phyloP scores from a whole-genome alignment of 2,329 filamentous ascomycete species.

The Ceratocystis colombiana region DNA sequence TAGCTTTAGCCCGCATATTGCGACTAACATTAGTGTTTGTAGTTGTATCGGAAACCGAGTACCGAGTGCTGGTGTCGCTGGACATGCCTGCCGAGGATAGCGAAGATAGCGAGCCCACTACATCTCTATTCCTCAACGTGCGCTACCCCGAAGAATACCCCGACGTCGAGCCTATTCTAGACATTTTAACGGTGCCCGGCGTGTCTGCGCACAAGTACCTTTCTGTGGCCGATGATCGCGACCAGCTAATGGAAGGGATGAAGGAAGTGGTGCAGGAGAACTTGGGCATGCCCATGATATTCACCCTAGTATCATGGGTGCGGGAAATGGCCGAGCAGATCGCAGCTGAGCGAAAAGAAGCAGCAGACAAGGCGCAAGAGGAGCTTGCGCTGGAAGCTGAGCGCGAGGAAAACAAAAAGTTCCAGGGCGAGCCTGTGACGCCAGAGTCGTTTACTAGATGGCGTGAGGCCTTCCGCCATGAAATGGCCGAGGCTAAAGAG shows the following conservation, averaged over 20 bases:
- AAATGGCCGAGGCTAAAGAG: constrained; percentile 65
- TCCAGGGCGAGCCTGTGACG: constrained; percentile 84
- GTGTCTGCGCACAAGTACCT: constrained; percentile 59
- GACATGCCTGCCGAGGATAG: constrained; percentile 61
- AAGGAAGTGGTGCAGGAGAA: constrained; percentile 77
- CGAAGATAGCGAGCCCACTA: constrained; percentile 51
- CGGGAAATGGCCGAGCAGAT: constrained; percentile 88
- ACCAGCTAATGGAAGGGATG: constrained; percentile 59
- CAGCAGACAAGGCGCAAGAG: constrained; percentile 47
- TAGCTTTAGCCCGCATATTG: background rate
- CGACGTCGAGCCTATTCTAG: constrained; percentile 72
- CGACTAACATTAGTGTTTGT: constrained; percentile 20
- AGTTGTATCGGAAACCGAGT: constrained; percentile 88
- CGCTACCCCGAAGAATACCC: constrained; percentile 86
- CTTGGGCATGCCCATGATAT: constrained; percentile 94
- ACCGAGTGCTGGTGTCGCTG: constrained; percentile 73
- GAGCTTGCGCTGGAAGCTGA: constrained; percentile 53
- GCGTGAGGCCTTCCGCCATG: constrained; percentile 65
- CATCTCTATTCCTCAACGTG: constrained; percentile 65
- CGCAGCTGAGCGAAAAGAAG: constrained; percentile 61
- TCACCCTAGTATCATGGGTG: constrained; percentile 74
- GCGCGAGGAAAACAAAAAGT: constrained; percentile 91
- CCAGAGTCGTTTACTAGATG: constrained; percentile 74
- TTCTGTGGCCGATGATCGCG: constrained; percentile 70
- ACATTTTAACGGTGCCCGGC: constrained; percentile 65